phyloP scores from a whole-genome alignment of 352 stramenopile genomes.

The Stephanocyclus meneghinianus region DNA sequence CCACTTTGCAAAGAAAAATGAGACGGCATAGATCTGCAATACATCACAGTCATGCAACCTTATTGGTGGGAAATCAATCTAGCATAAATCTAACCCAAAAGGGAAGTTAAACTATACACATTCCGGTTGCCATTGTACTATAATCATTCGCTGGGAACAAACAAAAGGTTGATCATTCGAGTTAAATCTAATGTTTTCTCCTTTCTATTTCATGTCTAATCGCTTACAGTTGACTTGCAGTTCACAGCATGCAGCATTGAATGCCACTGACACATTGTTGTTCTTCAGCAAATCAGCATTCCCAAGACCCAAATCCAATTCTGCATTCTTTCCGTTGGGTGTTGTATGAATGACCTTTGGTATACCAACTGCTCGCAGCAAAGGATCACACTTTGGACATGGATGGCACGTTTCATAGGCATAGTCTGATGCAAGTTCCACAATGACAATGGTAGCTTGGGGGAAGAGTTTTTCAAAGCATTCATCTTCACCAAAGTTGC shows the following conservation, averaged over 20 bases:
- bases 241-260: constrained; percentile 42
- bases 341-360: constrained; percentile 35
- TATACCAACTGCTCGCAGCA: constrained; percentile 44
- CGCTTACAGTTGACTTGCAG: constrained; percentile 28
- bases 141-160: no score
- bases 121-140: no score
- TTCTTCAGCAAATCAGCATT: constrained; percentile 23
- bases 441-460: constrained; percentile 42
- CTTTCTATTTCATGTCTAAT: background rate
- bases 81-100: no score
- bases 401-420: constrained; percentile 46
- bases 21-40: no score
- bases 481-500: constrained; percentile 36
- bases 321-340: constrained; percentile 23
- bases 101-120: no score
- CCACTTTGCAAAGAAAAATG: no score
- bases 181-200: no score
- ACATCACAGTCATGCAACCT: no score
- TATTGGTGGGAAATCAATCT: no score
- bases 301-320: constrained; percentile 28
- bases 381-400: constrained; percentile 46
- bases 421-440: constrained; percentile 46
- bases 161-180: no score
- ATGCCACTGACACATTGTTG: constrained; percentile 30
- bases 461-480: constrained; percentile 44